Evolutionary conservation across 208 protist genomes (phyloP), one percentile per base, ranked within the genome.

Genomic region (Balamuthia mandrillaris): DNA sequence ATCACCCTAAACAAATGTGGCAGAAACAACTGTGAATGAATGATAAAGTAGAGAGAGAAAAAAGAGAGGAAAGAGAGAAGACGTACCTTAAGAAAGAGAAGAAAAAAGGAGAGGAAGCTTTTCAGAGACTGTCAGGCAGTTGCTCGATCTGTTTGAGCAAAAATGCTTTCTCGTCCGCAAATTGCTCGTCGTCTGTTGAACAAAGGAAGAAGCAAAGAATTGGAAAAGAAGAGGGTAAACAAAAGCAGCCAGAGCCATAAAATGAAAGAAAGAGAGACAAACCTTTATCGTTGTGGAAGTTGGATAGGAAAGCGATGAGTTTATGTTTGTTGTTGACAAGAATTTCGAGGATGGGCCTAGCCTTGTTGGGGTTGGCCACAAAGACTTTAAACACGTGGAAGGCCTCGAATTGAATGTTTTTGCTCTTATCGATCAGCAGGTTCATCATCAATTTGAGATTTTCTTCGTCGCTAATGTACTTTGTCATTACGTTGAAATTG

Each of bases 331-430:
- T 98, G 51, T 94, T 94, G 10, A 84, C 66, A 35, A 98, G 84
- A 65, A 98, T 96, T 16, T 95, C 89, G 4, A 92, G 58, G 37
- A 98, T 93, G n/a, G 79, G 79, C 61, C 86, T 85, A 9, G 90
- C 54, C 82, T 98, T 98, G 70, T 97, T 94, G 37, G 96, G 96
- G 86, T 98, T 98, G 24, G 95, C 95, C 6, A 97, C 95, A 89
- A 97, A 97, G 16, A 97, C 91, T 88, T 97, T 97, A 85, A 98
- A 98, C 1, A 98, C 95, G 84, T 98, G 95, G 87, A 98, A 98
- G 18, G 96, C 95, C 86, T 97, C 96, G 77, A 96, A 97, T 79
- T 97, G 95, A 47, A 97, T 97, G 70, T 90, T 93, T 35, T 90
- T 87, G 49, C 65, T 88, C 61, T 90, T 88, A 77, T 97, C 95